Percentiles rank a stretch among this genome's conserved stretches.
Conservation (phyloP, 1,284 basidiomycete species). For the Heterobasidion occidentale region DNA sequence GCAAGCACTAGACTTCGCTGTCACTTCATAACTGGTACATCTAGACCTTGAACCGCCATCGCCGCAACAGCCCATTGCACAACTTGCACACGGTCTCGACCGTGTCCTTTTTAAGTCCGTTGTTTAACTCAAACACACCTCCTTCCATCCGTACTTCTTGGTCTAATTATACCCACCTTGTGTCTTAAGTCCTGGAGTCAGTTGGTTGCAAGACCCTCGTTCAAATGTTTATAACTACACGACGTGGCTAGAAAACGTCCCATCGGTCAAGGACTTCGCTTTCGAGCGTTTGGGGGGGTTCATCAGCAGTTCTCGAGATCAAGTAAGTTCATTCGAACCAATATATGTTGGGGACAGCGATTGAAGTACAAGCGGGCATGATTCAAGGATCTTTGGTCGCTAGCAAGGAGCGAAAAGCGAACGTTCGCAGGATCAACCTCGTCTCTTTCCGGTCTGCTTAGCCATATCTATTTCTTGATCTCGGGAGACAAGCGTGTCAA, state of each 20-base stretch:
- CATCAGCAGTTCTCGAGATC: slow-evolving; percentile 75
- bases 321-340: slow-evolving; percentile 30
- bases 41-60: slow-evolving; percentile 41
- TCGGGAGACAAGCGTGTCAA: slow-evolving; percentile 60
- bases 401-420: slow-evolving; percentile 55
- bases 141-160: slow-evolving; percentile 1
- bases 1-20: not conserved
- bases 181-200: slow-evolving; percentile 72
- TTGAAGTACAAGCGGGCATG: not conserved
- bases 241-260: slow-evolving; percentile 62
- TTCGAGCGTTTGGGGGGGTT: slow-evolving; percentile 79
- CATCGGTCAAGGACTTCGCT: slow-evolving; percentile 84
- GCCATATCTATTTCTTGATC: slow-evolving; percentile 85
- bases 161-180: not conserved
- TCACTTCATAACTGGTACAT: not conserved
- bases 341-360: no score
- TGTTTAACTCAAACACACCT: not conserved
- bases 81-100: slow-evolving; percentile 72
- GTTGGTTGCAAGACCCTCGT: slow-evolving; percentile 84
- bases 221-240: slow-evolving; percentile 86
- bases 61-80: slow-evolving; percentile 54
- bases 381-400: slow-evolving; percentile 50
- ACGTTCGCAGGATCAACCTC: slow-evolving; percentile 87
- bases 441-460: slow-evolving; percentile 79
- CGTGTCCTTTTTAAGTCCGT: slow-evolving; percentile 80